Evolutionary conservation across 2,329 filamentous ascomycete genomes (phyloP).

Genomic region (Cercospora beticola): DNA sequence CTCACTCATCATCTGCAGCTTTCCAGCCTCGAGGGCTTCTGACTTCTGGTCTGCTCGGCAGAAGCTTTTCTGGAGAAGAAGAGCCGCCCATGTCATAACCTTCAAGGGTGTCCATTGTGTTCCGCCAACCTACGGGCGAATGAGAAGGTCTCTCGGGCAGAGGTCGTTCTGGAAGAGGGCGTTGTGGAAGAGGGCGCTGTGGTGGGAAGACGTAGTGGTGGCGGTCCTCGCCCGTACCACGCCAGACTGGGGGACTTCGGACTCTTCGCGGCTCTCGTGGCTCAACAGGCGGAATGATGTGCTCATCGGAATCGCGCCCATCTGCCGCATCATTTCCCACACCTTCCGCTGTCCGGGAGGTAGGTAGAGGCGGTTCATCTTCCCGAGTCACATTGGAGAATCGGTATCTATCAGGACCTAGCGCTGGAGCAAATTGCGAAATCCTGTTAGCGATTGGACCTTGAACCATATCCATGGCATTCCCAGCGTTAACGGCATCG

Average conservation of each 20-base stretch:
- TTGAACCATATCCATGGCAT: slow-evolving; percentile 11
- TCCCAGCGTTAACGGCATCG: slow-evolving; percentile 4
- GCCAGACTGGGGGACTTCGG: slow-evolving; percentile 1
- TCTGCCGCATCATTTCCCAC: background rate
- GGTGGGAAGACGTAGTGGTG: slow-evolving; percentile 2
- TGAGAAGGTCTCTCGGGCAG: background rate
- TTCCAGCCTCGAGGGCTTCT: slow-evolving; percentile 4
- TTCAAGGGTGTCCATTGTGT: background rate
- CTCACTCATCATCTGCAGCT: slow-evolving; percentile 6
- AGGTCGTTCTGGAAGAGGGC: background rate
- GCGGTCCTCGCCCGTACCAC: background rate
- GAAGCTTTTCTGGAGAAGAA: background rate
- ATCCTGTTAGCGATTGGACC: slow-evolving; percentile 3
- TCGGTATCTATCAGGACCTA: slow-evolving; percentile 6
- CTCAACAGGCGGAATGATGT: background rate
- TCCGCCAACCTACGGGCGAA: slow-evolving; percentile 2
- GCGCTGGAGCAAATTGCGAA: slow-evolving; percentile 9
- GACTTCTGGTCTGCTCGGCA: background rate
- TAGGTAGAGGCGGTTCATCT: slow-evolving; percentile 5
- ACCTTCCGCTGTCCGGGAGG: background rate
- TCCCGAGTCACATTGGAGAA: slow-evolving; percentile 10
- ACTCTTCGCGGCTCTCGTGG: background rate
- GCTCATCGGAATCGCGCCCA: slow-evolving; percentile 5
- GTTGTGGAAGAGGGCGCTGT: slow-evolving; percentile 5
- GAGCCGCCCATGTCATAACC: background rate